A percentile compares a stretch with the other conserved stretches of the same genome.
phyloP scores from a whole-genome alignment of 2,329 filamentous ascomycete genomes.

The Aphanocladium album region DNA sequence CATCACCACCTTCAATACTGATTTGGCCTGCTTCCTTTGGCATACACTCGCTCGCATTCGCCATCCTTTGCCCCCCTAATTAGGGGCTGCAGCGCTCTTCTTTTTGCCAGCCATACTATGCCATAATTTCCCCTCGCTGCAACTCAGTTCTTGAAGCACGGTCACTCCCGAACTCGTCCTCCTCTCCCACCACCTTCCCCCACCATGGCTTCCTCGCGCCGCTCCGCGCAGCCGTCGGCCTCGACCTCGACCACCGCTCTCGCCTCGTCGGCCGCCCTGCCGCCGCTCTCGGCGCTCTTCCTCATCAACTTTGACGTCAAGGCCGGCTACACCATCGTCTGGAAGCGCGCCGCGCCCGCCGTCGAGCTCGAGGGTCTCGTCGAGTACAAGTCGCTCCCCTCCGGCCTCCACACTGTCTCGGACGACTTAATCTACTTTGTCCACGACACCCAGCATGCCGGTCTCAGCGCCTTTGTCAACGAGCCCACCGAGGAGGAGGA shows the following conservation, averaged over 20 bases:
- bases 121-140: not conserved
- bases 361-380: slow-evolving; percentile 79
- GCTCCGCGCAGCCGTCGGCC: slow-evolving; percentile 13
- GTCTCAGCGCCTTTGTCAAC: slow-evolving; percentile 88
- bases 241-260: slow-evolving; percentile 27
- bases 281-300: slow-evolving; percentile 72
- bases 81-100: not conserved
- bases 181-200: not conserved
- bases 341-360: slow-evolving; percentile 69
- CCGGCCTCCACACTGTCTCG: slow-evolving; percentile 81
- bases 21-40: not conserved
- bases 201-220: slow-evolving; percentile 37
- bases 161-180: not conserved
- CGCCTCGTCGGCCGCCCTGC: slow-evolving; percentile 37
- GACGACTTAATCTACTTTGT: slow-evolving; percentile 94
- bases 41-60: not conserved
- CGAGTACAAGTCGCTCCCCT: slow-evolving; percentile 95
- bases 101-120: not conserved
- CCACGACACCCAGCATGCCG: slow-evolving; percentile 72
- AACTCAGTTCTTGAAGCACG: no score
- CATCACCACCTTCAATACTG: not conserved
- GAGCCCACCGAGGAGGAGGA: slow-evolving; percentile 69
- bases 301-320: slow-evolving; percentile 90
- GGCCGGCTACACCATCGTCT: slow-evolving; percentile 83
- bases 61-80: not conserved